phyloP scores from a whole-genome alignment of 2,329 filamentous ascomycete species.

The Graphilbum sp. region DNA sequence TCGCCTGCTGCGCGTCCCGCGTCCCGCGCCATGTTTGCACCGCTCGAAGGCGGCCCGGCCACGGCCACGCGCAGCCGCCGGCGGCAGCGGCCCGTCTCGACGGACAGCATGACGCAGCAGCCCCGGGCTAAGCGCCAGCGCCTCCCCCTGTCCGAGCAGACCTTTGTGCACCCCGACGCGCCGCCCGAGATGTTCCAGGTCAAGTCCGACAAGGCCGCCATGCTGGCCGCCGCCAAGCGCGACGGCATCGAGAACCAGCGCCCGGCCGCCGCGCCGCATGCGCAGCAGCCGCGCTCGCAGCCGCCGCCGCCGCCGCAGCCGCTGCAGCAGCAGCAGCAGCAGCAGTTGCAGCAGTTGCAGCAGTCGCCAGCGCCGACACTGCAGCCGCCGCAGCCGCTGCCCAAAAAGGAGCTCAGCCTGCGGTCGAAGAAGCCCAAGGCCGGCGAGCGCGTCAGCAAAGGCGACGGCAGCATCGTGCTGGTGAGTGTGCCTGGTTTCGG shows the following conservation, averaged over 20 bases:
- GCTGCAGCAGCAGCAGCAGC: no score
- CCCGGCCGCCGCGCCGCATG: constrained; percentile 4
- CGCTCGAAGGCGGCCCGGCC: constrained; percentile 33
- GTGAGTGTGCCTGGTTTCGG: no score
- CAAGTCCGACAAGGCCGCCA: constrained; percentile 34
- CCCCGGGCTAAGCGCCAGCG: constrained; percentile 50
- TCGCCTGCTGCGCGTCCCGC: background rate
- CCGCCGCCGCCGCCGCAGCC: constrained; percentile 1
- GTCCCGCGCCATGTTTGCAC: constrained; percentile 35
- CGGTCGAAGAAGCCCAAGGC: constrained; percentile 46
- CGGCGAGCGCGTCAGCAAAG: constrained; percentile 47
- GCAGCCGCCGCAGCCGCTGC: constrained; percentile 8
- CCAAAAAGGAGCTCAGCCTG: constrained; percentile 38
- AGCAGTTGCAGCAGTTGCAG: no score
- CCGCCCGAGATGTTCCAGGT: constrained; percentile 38
- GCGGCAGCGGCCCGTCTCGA: constrained; percentile 40
- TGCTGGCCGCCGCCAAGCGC: constrained; percentile 24
- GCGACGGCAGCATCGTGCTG: constrained; percentile 49
- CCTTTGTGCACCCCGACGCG: constrained; percentile 33
- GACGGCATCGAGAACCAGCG: constrained; percentile 27
- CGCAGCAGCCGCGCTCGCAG: constrained; percentile 2
- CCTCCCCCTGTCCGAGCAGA: constrained; percentile 39
- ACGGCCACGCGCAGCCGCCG: constrained; percentile 43
- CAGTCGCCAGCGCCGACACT: constrained; percentile 7
- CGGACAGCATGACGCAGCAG: constrained; percentile 36